phyloP scores from a whole-genome alignment of 2,329 filamentous ascomycete genomes.

The Fusarium buharicum region DNA sequence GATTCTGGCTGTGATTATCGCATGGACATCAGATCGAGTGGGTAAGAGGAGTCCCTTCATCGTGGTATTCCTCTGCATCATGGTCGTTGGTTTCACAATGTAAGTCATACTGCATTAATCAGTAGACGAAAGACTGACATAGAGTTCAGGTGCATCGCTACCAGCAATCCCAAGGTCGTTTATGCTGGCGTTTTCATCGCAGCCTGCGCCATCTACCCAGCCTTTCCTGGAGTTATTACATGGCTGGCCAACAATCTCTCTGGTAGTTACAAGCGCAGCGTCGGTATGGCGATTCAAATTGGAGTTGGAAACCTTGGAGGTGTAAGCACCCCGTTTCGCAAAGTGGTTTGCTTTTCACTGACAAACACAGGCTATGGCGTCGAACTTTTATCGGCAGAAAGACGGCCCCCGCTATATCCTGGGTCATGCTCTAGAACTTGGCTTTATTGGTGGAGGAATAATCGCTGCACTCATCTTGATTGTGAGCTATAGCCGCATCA shows the following conservation, averaged over 20 bases:
- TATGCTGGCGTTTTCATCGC: conserved; percentile 83
- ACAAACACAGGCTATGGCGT: conserved; percentile 68
- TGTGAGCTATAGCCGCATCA: conserved; percentile 66
- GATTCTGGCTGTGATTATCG: conserved; percentile 63
- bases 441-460: conserved; percentile 59
- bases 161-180: conserved; percentile 65
- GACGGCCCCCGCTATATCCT: conserved; percentile 62
- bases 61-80: conserved; percentile 61
- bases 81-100: conserved; percentile 68
- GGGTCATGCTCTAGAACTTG: conserved; percentile 62
- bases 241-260: conserved; percentile 85
- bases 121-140: neutral
- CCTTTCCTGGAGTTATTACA: conserved; percentile 79
- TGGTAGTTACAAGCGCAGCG: conserved; percentile 70
- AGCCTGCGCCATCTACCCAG: conserved; percentile 82
- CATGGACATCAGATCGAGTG: conserved; percentile 65
- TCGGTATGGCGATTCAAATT: conserved; percentile 73
- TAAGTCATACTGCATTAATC: conserved; percentile 39
- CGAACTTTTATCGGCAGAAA: conserved; percentile 72
- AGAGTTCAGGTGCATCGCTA: conserved; percentile 64
- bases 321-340: conserved; percentile 45
- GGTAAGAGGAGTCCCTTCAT: conserved; percentile 67
- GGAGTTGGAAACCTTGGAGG: conserved; percentile 68
- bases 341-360: neutral
- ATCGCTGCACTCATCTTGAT: conserved; percentile 57